Evolutionary conservation across 768 basidiomycete species (phyloP).

Genomic region (Lentinula detonsa): DNA sequence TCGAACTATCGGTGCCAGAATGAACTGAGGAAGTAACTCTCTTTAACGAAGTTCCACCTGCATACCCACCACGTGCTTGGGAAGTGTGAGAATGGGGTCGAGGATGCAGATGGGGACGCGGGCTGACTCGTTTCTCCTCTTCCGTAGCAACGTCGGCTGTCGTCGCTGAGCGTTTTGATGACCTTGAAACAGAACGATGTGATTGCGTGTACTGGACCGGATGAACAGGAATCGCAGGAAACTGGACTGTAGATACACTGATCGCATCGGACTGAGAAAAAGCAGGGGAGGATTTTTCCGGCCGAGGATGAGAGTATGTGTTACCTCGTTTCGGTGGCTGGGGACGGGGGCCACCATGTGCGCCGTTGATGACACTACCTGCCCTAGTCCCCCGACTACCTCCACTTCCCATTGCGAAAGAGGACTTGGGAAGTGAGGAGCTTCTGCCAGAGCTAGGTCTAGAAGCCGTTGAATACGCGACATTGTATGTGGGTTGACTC

Average conservation of each 20-base stretch:
- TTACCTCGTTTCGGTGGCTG: slow-evolving; percentile 30
- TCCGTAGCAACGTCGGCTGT: background rate
- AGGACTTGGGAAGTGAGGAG: slow-evolving; percentile 2
- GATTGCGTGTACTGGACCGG: background rate
- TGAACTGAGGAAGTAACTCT: background rate
- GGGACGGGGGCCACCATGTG: slow-evolving; percentile 22
- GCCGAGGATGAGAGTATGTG: slow-evolving; percentile 22
- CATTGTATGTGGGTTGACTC: background rate
- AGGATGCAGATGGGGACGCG: background rate
- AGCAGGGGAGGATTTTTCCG: background rate
- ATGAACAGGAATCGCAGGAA: background rate
- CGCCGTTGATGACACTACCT: slow-evolving; percentile 13
- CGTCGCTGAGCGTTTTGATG: slow-evolving; percentile 1
- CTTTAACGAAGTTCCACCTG: background rate
- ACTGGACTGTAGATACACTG: slow-evolving; percentile 2
- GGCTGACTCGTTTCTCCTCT: background rate
- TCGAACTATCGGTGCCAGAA: background rate
- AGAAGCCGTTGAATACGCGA: slow-evolving; percentile 17
- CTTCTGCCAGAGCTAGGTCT: slow-evolving; percentile 26
- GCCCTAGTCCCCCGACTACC: background rate
- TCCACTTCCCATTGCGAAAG: background rate
- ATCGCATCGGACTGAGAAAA: background rate
- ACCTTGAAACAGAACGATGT: background rate
- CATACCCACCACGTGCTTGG: background rate
- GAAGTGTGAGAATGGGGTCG: slow-evolving; percentile 2